phyloP scores from a whole-genome alignment of 768 basidiomycete genomes.

The Pulveroboletus sp. region DNA sequence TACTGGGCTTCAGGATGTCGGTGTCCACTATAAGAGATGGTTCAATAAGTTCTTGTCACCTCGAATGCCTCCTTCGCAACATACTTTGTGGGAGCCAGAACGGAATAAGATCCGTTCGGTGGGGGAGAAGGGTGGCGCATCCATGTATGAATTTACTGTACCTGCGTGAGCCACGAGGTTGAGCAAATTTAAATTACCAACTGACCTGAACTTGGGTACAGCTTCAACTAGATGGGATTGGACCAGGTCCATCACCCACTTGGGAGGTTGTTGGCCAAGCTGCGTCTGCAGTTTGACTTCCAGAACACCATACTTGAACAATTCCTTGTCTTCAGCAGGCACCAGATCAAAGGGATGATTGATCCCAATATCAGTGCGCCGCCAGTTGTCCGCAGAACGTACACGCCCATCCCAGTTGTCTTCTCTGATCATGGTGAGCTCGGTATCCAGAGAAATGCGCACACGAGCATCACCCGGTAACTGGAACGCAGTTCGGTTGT shows the following conservation, averaged over 20 bases:
- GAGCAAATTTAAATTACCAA: neutral
- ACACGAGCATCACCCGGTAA: conserved; percentile 98
- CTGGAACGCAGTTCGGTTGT: conserved; percentile 98
- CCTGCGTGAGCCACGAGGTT: conserved; percentile 2
- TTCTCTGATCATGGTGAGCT: conserved; percentile 90
- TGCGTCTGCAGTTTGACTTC: conserved; percentile 99
- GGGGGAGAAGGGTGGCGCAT: conserved; percentile 86
- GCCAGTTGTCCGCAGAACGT: conserved; percentile 88
- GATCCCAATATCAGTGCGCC: conserved; percentile 89
- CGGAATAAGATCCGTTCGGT: conserved; percentile 92
- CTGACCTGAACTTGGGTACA: conserved; percentile 92
- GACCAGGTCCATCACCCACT: conserved; percentile 96
- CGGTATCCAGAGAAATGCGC: conserved; percentile 96
- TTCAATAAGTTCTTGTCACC: neutral
- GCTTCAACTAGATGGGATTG: conserved; percentile 94
- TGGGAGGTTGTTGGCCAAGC: conserved; percentile 88
- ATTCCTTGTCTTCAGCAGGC: conserved; percentile 72
- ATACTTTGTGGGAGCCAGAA: conserved; percentile 97
- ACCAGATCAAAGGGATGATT: conserved; percentile 86
- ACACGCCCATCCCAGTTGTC: conserved; percentile 88
- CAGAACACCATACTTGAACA: conserved; percentile 95
- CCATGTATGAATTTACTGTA: conserved; percentile 92
- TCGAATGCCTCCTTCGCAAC: conserved; percentile 9
- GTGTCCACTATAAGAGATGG: conserved; percentile 65
- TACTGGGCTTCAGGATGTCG: conserved; percentile 91